phyloP scores from a whole-genome alignment of 176 grass and related monocot species.

The Microstegium vimineum region DNA sequence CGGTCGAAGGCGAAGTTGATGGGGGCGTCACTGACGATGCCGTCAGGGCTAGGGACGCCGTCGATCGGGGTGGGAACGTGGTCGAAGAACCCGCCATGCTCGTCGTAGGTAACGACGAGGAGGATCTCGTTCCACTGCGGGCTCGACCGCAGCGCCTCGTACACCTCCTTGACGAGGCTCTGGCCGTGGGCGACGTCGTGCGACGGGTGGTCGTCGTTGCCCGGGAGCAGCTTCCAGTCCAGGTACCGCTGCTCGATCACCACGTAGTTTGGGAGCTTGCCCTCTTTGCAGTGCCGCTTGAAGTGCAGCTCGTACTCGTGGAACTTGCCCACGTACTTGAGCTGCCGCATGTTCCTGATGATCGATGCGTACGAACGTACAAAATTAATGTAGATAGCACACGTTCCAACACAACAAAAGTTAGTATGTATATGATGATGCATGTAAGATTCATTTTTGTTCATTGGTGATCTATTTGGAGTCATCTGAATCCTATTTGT shows the following conservation, averaged over 20 bases:
- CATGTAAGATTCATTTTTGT: too few relatives aligned
- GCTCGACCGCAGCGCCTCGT: constrained; percentile 61
- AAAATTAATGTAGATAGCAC: too few relatives aligned
- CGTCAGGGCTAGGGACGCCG: constrained; percentile 62
- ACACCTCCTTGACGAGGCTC: constrained; percentile 62
- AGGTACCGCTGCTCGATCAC: constrained; percentile 79
- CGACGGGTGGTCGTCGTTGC: constrained; percentile 78
- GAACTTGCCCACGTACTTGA: constrained; percentile 55
- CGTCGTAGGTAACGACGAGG: constrained; percentile 63
- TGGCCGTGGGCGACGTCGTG: constrained; percentile 70
- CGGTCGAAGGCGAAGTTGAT: constrained; percentile 58
- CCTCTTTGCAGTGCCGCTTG: constrained; percentile 53
- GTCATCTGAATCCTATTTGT: too few relatives aligned
- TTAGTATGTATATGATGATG: too few relatives aligned
- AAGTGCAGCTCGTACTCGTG: constrained; percentile 51
- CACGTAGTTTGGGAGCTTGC: constrained; percentile 74
- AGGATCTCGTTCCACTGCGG: constrained; percentile 63
- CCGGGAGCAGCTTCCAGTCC: constrained; percentile 44
- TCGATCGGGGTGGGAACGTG: constrained; percentile 57
- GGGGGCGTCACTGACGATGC: constrained; percentile 24
- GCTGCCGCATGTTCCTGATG: constrained; percentile 42
- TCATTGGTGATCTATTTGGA: too few relatives aligned
- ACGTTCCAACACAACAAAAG: too few relatives aligned
- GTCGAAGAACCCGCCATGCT: constrained; percentile 81
- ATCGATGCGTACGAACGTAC: too few relatives aligned